A percentile compares a stretch with the other conserved stretches of the same genome.
Evolutionary conservation across 2,329 filamentous ascomycete species (phyloP).

Genomic region (Curvularia lunata): DNA sequence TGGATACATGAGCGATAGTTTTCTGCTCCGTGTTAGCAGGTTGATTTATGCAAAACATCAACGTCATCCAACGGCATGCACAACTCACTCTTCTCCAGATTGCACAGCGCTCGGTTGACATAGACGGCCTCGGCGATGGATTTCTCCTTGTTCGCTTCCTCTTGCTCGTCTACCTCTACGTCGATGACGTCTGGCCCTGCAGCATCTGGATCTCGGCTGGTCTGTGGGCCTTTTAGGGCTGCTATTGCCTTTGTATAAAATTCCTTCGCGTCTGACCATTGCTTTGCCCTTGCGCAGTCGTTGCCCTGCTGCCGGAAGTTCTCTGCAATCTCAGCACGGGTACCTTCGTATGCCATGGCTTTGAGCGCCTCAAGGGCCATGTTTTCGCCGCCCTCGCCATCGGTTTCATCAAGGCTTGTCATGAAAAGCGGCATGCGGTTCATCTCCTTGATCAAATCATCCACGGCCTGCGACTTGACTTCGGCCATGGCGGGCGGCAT

Average conservation of each 20-base stretch:
- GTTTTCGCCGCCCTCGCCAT: constrained; percentile 72
- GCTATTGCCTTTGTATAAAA: constrained; percentile 89
- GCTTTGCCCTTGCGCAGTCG: constrained; percentile 76
- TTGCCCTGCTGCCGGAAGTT: constrained; percentile 94
- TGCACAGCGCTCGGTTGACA: constrained; percentile 87
- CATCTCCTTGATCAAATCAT: constrained; percentile 68
- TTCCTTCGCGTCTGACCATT: constrained; percentile 83
- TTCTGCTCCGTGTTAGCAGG: constrained; percentile 51
- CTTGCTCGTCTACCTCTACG: constrained; percentile 64
- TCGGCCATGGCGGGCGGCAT: constrained; percentile 66
- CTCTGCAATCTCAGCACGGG: constrained; percentile 77
- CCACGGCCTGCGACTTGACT: constrained; percentile 61
- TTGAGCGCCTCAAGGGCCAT: constrained; percentile 83
- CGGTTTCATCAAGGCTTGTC: constrained; percentile 77
- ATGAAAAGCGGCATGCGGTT: constrained; percentile 88
- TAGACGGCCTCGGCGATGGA: constrained; percentile 76
- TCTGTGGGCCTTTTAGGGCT: constrained; percentile 68
- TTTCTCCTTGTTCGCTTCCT: constrained; percentile 66
- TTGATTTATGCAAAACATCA: not conserved
- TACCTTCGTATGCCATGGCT: constrained; percentile 91
- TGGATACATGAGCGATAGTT: constrained; percentile 88
- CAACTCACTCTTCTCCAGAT: constrained; percentile 75
- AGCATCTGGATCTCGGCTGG: constrained; percentile 47
- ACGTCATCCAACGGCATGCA: not conserved
- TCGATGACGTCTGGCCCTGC: constrained; percentile 49